phyloP scores from a whole-genome alignment of 2,329 filamentous ascomycete genomes.

The Nemania sp. region DNA sequence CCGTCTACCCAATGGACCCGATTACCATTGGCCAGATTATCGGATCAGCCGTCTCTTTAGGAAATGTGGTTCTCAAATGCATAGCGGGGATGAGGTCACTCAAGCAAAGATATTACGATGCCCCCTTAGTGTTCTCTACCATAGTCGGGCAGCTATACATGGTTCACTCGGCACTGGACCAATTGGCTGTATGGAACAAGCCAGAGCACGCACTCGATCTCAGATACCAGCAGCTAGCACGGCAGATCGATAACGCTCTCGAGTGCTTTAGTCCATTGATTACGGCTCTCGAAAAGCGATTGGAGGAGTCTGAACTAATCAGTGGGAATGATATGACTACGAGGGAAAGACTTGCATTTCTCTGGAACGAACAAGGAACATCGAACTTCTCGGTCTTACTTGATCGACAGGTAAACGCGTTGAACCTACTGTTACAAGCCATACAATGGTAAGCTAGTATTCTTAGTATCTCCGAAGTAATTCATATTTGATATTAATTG shows the following conservation, averaged over 20 bases:
- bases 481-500: too few species aligned
- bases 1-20: too few species aligned
- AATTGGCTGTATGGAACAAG: slow-evolving; percentile 10
- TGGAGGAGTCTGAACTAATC: background rate
- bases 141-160: slow-evolving; percentile 35
- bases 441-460: slow-evolving; percentile 38
- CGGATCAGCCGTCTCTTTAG: background rate
- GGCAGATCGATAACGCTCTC: slow-evolving; percentile 23
- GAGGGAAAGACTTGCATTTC: slow-evolving; percentile 23
- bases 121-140: slow-evolving; percentile 25
- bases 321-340: too few species aligned
- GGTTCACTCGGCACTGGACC: slow-evolving; percentile 23
- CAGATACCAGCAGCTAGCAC: slow-evolving; percentile 21
- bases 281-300: slow-evolving; percentile 12
- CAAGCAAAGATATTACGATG: slow-evolving; percentile 29
- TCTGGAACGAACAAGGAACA: slow-evolving; percentile 37
- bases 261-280: slow-evolving; percentile 26
- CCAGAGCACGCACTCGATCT: slow-evolving; percentile 4
- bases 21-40: too few species aligned
- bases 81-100: slow-evolving; percentile 21
- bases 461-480: too few species aligned
- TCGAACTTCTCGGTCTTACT: slow-evolving; percentile 30
- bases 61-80: slow-evolving; percentile 29
- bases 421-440: slow-evolving; percentile 40
- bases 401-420: slow-evolving; percentile 40